Percentiles rank a stretch among this genome's conserved stretches.
phyloP scores from a whole-genome alignment of 495 filamentous ascomycete genomes.

The Haplographium delicatum region DNA sequence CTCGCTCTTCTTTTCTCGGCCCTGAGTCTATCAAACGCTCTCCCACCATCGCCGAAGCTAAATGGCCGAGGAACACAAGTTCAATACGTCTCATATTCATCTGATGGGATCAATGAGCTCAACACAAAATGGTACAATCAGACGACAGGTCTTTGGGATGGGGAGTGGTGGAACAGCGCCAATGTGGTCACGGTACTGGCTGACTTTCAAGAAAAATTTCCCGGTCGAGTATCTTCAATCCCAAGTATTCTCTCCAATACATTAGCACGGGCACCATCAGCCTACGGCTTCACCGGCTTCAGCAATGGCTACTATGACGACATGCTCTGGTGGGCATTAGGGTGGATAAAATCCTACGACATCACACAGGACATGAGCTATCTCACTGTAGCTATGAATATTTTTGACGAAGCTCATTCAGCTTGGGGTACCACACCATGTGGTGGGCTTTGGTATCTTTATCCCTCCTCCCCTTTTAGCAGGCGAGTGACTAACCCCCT shows the following conservation, averaged over 20 bases:
- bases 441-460: constrained; percentile 50
- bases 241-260: constrained; percentile 3
- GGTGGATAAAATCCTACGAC: constrained; percentile 61
- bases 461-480: neutral
- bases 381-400: constrained; percentile 50
- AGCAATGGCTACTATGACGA: constrained; percentile 66
- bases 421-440: constrained; percentile 45
- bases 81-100: constrained; percentile 17
- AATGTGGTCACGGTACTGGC: constrained; percentile 61
- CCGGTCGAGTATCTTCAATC: constrained; percentile 22
- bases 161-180: constrained; percentile 72
- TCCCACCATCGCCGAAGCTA: constrained; percentile 6
- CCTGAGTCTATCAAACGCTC: constrained; percentile 6
- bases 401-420: constrained; percentile 57
- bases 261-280: neutral
- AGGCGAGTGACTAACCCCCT: neutral
- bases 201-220: constrained; percentile 50
- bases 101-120: constrained; percentile 29
- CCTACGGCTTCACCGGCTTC: constrained; percentile 32
- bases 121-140: constrained; percentile 63
- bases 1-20: constrained; percentile 5
- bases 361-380: constrained; percentile 48
- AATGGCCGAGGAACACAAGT: constrained; percentile 6
- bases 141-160: constrained; percentile 56
- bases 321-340: constrained; percentile 69